Conservation (phyloP, 768 basidiomycete genomes). For the Bullera alba region DNA sequence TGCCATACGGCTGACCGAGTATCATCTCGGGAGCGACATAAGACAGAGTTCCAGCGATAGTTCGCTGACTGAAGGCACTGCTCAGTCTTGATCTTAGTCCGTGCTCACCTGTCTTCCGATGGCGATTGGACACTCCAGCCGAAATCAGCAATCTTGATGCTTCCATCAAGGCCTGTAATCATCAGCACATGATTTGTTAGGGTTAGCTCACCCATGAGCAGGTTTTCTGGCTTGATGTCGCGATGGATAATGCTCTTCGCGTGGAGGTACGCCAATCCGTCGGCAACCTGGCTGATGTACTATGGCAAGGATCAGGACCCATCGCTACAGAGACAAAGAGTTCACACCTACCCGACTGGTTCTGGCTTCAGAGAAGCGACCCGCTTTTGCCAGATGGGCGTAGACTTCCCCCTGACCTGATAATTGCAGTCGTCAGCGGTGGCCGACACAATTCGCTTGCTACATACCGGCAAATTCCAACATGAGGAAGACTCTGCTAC, state of each 20-base stretch:
- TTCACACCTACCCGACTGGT: slow-evolving; percentile 53
- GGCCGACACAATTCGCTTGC: background rate
- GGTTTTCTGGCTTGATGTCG: slow-evolving; percentile 97
- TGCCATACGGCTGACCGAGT: slow-evolving; percentile 77
- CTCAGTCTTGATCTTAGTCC: background rate
- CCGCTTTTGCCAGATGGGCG: slow-evolving; percentile 80
- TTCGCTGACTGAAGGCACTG: slow-evolving; percentile 53
- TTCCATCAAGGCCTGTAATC: slow-evolving; percentile 61
- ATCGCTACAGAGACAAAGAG: background rate
- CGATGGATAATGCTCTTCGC: slow-evolving; percentile 94
- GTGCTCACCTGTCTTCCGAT: slow-evolving; percentile 24
- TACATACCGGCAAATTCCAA: slow-evolving; percentile 92
- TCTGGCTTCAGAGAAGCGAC: slow-evolving; percentile 79
- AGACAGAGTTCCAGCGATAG: slow-evolving; percentile 89
- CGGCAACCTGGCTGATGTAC: slow-evolving; percentile 96
- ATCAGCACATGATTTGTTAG: background rate
- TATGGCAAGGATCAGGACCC: slow-evolving; percentile 37
- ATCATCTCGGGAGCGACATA: slow-evolving; percentile 99
- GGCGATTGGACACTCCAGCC: slow-evolving; percentile 66
- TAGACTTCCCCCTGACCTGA: slow-evolving; percentile 70
- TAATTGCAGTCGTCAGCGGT: slow-evolving; percentile 2
- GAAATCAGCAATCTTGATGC: slow-evolving; percentile 97
- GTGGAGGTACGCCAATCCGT: slow-evolving; percentile 85
- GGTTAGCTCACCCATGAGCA: slow-evolving; percentile 63
- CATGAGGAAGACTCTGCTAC: slow-evolving; percentile 95